These are phyloP conservation scores for Colletotrichum kahawae DNA, from an alignment of 2,329 filamentous ascomycete species.

Conservation along the genomic window DNA sequence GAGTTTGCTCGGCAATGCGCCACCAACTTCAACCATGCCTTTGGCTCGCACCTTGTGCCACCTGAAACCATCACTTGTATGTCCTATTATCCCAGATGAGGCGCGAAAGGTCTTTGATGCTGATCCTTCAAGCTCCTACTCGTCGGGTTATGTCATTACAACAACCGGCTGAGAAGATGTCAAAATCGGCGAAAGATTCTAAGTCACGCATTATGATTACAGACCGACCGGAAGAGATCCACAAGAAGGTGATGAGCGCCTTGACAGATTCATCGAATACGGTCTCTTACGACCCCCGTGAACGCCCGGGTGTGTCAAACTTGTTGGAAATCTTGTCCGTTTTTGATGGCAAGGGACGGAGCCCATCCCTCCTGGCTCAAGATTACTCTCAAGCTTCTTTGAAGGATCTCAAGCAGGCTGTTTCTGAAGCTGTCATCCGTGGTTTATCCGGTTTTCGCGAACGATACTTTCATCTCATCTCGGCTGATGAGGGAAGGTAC, in stretches of 20 bases:
- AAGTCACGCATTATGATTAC: conserved; percentile 85
- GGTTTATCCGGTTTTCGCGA: conserved; percentile 61
- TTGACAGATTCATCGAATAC: conserved; percentile 73
- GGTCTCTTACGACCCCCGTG: conserved; percentile 74
- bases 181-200: conserved; percentile 78
- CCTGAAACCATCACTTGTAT: conserved; percentile 77
- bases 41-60: conserved; percentile 65
- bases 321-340: conserved; percentile 81
- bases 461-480: conserved; percentile 58
- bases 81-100: conserved; percentile 10
- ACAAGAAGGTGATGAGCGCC: conserved; percentile 72
- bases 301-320: conserved; percentile 85
- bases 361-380: conserved; percentile 43
- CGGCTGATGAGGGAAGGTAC: conserved; percentile 50
- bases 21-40: conserved; percentile 82
- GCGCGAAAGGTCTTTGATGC: background rate
- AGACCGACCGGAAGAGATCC: conserved; percentile 68
- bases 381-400: conserved; percentile 42
- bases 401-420: conserved; percentile 51
- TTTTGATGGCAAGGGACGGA: conserved; percentile 55
- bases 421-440: conserved; percentile 61
- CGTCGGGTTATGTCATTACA: conserved; percentile 90
- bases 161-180: conserved; percentile 86
- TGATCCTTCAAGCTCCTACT: conserved; percentile 63
- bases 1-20: conserved; percentile 90